Conservation (phyloP, 2,329 filamentous ascomycete genomes). For the Talaromyces sp. region DNA sequence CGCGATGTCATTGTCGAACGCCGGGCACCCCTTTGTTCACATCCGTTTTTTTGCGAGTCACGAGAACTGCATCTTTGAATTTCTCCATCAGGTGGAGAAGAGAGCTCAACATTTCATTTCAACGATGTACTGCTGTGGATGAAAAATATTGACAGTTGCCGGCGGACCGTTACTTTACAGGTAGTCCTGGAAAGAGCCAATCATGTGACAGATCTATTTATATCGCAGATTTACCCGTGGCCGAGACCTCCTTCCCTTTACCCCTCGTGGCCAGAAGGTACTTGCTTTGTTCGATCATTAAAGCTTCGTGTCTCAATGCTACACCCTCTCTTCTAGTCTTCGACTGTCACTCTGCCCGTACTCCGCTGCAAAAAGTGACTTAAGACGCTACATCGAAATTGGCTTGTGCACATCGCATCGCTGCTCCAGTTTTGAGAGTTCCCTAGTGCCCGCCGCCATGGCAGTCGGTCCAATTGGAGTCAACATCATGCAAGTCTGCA, state of each 20-base stretch:
- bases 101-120: no score
- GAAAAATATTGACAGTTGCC: no score
- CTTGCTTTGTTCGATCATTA: neutral
- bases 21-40: neutral
- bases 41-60: neutral
- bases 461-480: neutral
- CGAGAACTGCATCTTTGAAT: neutral
- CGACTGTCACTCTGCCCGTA: no score
- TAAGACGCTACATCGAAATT: neutral
- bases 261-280: neutral
- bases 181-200: neutral
- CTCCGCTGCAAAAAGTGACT: no score
- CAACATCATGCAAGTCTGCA: slow-evolving; percentile 9
- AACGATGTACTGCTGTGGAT: no score
- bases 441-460: slow-evolving; percentile 13
- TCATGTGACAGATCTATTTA: neutral
- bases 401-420: slow-evolving; percentile 1
- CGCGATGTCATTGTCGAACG: neutral
- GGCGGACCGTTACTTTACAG: neutral
- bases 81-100: no score
- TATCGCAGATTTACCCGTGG: neutral
- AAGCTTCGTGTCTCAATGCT: neutral
- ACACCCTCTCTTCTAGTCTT: neutral
- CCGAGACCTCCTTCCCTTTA: neutral
- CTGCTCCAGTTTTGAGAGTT: neutral